Evolutionary conservation across 2,329 filamentous ascomycete species (phyloP).

Genomic region (Botrytis sinoallii): DNA sequence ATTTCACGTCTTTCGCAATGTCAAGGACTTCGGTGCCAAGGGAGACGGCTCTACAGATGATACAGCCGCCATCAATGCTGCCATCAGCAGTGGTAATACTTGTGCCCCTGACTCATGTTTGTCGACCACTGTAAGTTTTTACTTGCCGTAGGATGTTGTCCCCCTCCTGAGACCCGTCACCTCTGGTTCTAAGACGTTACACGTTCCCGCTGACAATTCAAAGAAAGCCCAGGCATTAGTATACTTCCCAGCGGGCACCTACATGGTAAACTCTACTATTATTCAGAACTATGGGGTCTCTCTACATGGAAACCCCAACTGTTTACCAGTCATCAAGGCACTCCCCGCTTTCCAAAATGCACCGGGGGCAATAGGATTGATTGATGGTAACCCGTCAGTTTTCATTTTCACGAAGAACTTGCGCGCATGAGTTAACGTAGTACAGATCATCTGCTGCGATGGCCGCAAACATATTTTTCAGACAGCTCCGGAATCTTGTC

Average conservation of each 20-base stretch:
- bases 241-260: constrained; percentile 25
- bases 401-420: neutral
- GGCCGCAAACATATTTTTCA: constrained; percentile 12
- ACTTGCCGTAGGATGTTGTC: neutral
- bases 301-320: neutral
- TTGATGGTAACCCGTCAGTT: neutral
- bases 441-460: neutral
- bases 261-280: constrained; percentile 13
- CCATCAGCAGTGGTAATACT: constrained; percentile 19
- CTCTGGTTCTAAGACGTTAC: constrained; percentile 30
- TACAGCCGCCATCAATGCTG: constrained; percentile 65
- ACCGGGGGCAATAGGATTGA: neutral
- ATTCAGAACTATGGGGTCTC: neutral
- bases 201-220: neutral
- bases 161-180: neutral
- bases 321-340: neutral
- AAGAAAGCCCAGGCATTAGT: constrained; percentile 35
- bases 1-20: constrained; percentile 23
- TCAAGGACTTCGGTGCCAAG: constrained; percentile 23
- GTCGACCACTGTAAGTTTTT: constrained; percentile 40
- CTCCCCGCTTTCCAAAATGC: neutral
- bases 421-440: neutral
- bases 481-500: constrained; percentile 56
- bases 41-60: constrained; percentile 25
- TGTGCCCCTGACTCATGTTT: constrained; percentile 34